Percentiles rank a stretch among this genome's conserved stretches.
Evolutionary conservation across 331 rosid species (phyloP).

Genomic region (Erythrophleum ivorense): DNA sequence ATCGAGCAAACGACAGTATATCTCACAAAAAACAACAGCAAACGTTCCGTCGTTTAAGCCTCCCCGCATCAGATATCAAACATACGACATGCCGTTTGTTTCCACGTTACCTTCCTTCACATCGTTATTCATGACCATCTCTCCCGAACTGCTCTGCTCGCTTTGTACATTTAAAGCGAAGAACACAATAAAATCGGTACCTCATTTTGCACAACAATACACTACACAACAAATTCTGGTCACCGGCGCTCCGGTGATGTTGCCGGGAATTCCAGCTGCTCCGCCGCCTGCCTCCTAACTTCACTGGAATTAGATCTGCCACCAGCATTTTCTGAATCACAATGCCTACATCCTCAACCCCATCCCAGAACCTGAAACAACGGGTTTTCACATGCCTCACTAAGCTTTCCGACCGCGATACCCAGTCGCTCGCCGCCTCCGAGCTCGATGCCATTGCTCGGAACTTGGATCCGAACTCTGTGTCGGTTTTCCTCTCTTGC

Average conservation of each 20-base stretch:
- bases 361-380: slow-evolving; percentile 68
- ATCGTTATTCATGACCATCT: background rate
- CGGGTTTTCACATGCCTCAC: slow-evolving; percentile 78
- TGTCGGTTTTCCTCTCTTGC: slow-evolving; percentile 76
- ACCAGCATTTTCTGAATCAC: background rate
- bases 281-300: slow-evolving; percentile 34
- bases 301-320: slow-evolving; percentile 3
- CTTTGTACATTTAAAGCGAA: background rate
- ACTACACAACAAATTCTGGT: background rate
- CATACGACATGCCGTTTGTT: slow-evolving; percentile 48
- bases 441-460: slow-evolving; percentile 86
- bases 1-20: slow-evolving; percentile 39
- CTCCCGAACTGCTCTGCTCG: slow-evolving; percentile 29
- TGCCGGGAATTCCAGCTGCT: slow-evolving; percentile 52
- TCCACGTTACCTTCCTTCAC: slow-evolving; percentile 11
- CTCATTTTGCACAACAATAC: slow-evolving; percentile 2
- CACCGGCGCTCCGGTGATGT: slow-evolving; percentile 60
- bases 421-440: slow-evolving; percentile 63
- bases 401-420: slow-evolving; percentile 95
- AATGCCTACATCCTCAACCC: slow-evolving; percentile 60
- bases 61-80: background rate
- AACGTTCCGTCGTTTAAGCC: slow-evolving; percentile 28
- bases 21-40: no score
- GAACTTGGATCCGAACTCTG: slow-evolving; percentile 55
- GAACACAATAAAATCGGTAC: slow-evolving; percentile 28